These are phyloP conservation scores for Rubia tinctorum DNA, from an alignment of 305 asterid genomes.

Conservation along the genomic window DNA sequence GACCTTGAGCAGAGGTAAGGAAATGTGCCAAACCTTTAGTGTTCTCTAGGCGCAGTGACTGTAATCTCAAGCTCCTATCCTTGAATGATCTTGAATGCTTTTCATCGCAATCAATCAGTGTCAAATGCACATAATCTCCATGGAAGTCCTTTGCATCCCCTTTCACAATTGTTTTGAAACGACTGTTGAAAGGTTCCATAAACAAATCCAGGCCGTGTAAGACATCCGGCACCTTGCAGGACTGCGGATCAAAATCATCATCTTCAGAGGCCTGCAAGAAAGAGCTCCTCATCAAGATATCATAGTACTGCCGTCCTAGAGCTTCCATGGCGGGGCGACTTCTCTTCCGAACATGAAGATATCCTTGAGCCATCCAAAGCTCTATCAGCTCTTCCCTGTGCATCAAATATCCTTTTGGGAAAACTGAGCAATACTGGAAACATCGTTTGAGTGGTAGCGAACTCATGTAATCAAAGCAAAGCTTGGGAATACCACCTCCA, in stretches of 20 bases:
- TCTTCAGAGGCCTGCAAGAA: conserved; percentile 9
- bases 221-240: conserved; percentile 18
- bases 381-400: not conserved
- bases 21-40: not conserved
- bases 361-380: conserved; percentile 3
- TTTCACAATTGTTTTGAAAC: not conserved
- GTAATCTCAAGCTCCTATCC: conserved; percentile 13
- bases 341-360: not conserved
- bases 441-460: not conserved
- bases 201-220: conserved; percentile 11
- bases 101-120: not conserved
- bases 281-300: conserved; percentile 3
- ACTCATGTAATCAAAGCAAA: not conserved
- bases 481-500: not conserved
- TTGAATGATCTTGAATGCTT: not conserved
- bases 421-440: not conserved
- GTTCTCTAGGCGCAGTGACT: conserved; percentile 15
- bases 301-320: conserved; percentile 15
- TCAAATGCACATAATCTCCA: not conserved
- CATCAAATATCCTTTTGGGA: not conserved
- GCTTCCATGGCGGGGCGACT: not conserved
- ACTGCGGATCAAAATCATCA: not conserved
- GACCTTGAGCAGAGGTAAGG: not conserved
- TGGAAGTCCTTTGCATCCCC: too few species aligned
- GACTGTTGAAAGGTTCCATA: not conserved